phyloP scores from a whole-genome alignment of 1,139 yeast genomes.

The Suhomyces terraborum region DNA sequence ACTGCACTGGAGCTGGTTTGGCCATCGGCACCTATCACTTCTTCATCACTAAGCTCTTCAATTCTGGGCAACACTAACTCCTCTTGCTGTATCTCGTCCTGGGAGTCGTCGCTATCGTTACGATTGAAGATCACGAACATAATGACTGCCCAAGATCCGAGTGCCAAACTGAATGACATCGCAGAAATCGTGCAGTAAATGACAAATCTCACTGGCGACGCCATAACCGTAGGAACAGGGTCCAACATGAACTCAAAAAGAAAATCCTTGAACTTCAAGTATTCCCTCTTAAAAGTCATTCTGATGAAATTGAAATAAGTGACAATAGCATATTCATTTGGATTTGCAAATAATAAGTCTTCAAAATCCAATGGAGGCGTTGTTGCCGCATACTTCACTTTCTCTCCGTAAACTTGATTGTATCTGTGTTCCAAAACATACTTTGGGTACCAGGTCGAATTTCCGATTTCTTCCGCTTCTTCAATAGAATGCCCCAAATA shows the following conservation, averaged over 20 bases:
- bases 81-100: slow-evolving; percentile 3
- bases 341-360: slow-evolving; percentile 31
- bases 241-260: slow-evolving; percentile 39
- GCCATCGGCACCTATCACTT: neutral
- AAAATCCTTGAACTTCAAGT: slow-evolving; percentile 32
- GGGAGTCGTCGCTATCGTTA: slow-evolving; percentile 3
- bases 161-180: slow-evolving; percentile 39
- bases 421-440: slow-evolving; percentile 51
- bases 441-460: slow-evolving; percentile 69
- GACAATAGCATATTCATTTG: slow-evolving; percentile 22
- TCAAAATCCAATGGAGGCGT: slow-evolving; percentile 46
- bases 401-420: slow-evolving; percentile 32
- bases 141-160: slow-evolving; percentile 43
- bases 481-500: slow-evolving; percentile 78
- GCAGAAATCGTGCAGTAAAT: slow-evolving; percentile 47
- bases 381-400: slow-evolving; percentile 35
- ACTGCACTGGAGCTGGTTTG: slow-evolving; percentile 2
- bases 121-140: slow-evolving; percentile 22
- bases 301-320: slow-evolving; percentile 27
- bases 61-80: slow-evolving; percentile 2
- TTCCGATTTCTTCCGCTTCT: slow-evolving; percentile 85
- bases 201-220: slow-evolving; percentile 52
- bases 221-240: slow-evolving; percentile 45
- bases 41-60: slow-evolving; percentile 13
- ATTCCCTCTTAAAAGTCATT: slow-evolving; percentile 25